Evolutionary conservation across 805 yeast species (phyloP), one percentile per base, ranked within the genome.

Genomic region (Tetrapisispora nanseiensis): DNA sequence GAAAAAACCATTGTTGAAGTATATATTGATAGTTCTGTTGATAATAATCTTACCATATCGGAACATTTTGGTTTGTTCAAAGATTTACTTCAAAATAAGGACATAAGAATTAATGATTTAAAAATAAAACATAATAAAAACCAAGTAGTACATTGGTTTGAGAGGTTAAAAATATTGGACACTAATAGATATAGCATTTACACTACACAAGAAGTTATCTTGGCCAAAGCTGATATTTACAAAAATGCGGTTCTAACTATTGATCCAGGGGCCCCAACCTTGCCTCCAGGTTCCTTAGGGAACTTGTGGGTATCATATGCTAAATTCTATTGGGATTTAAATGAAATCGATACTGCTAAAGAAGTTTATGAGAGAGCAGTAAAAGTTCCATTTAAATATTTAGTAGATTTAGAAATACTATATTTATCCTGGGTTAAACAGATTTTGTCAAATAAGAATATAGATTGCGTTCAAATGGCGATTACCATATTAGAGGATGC

Each of bases 371-470:
- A 76, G 29, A 78, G 78, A 38, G 80, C 90, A 0, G 65, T 76
- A 1, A 76, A 78, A 42, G 89, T 87, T 0, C 89, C 87, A 6
- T 86, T 72, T 61, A 70, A 66, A 21, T 62, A 70, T 13, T 62
- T 76, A 0, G 74, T 75, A 19, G 95, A 86, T 46, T 61, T 86
- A 18, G 83, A 80, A 2, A 72, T 71, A 3, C 59, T 89, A 6
- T 84, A 86, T 74, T 64, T 75, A n/a, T 72, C 70, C 15, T 89
- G 96, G 95, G 69, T 82, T 6, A 82, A 82, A 43, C 63, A 76
- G 61, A 82, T 80, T 45, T 52, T 83, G 24, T 79, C 78, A 43
- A 51, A 81, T 24, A 63, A 71, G 20, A 16, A 16, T 16, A 61
- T 65, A 15, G 74, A 68, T 19, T 69, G 77, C 40, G 58, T 76